phyloP scores from a whole-genome alignment of 23 red algal genomes.

The Gracilaria domingensis region DNA sequence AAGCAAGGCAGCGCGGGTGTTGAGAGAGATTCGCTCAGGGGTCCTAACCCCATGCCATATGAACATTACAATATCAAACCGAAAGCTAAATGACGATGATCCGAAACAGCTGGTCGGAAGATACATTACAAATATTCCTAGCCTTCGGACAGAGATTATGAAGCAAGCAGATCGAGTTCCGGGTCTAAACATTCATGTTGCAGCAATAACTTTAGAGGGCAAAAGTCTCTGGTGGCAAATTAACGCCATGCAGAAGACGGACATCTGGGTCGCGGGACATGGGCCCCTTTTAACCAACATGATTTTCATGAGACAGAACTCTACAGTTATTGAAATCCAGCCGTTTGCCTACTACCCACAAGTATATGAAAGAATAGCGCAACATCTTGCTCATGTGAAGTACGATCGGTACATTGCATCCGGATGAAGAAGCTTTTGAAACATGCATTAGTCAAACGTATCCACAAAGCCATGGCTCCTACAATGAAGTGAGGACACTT shows the following conservation, averaged over 20 bases:
- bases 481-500: conserved; percentile 33
- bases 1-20: conserved; percentile 18
- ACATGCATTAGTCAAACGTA: conserved; percentile 69
- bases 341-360: conserved; percentile 87
- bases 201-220: conserved; percentile 71
- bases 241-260: conserved; percentile 87
- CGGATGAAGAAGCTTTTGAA: conserved; percentile 74
- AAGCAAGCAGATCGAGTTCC: conserved; percentile 47
- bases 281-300: conserved; percentile 84
- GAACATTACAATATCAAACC: conserved; percentile 70
- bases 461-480: conserved; percentile 11
- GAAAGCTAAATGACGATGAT: conserved; percentile 32
- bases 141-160: conserved; percentile 33
- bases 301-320: conserved; percentile 78
- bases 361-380: conserved; percentile 76
- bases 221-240: conserved; percentile 77
- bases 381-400: conserved; percentile 62
- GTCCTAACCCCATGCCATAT: conserved; percentile 25
- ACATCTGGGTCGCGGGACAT: conserved; percentile 80
- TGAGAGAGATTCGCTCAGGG: neutral
- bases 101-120: conserved; percentile 47
- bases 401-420: conserved; percentile 82
- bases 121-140: conserved; percentile 67
- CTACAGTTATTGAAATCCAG: conserved; percentile 76
- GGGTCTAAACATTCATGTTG: conserved; percentile 51